Evolutionary conservation across 331 rosid species (phyloP).

Genomic region (Dryas integrifolia): DNA sequence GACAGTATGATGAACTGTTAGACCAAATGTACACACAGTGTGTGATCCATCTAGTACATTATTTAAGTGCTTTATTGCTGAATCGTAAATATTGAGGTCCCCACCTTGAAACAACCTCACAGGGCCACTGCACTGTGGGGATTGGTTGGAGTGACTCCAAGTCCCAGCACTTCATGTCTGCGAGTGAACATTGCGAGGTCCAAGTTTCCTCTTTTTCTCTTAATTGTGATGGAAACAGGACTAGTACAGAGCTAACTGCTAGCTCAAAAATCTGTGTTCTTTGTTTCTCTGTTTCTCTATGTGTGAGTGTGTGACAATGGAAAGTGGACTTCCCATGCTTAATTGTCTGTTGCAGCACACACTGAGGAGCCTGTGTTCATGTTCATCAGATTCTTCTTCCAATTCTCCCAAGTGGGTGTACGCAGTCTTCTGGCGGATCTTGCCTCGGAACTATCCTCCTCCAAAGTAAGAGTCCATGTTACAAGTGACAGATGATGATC

Average conservation of each 20-base stretch:
- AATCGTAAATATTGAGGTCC: conserved; percentile 44
- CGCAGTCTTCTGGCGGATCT: conserved; percentile 78
- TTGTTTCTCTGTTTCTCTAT: background rate
- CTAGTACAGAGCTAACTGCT: background rate
- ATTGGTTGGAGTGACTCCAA: conserved; percentile 27
- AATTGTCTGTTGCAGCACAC: conserved; percentile 75
- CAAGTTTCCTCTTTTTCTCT: conserved; percentile 5
- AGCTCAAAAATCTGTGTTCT: background rate
- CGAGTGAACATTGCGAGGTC: conserved; percentile 26
- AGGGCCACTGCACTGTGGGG: conserved; percentile 16
- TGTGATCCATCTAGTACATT: too few relatives aligned
- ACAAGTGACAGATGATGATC: background rate
- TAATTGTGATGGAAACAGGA: conserved; percentile 15
- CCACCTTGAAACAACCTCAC: conserved; percentile 44
- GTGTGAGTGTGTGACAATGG: conserved; percentile 42
- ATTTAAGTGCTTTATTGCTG: conserved; percentile 1
- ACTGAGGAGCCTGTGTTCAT: conserved; percentile 59
- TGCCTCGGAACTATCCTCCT: conserved; percentile 86
- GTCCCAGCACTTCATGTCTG: conserved; percentile 18
- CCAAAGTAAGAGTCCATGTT: conserved; percentile 50
- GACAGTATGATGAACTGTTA: conserved; percentile 2
- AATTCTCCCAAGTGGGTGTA: conserved; percentile 77
- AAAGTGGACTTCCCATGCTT: conserved; percentile 61
- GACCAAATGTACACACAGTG: background rate
- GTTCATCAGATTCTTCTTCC: conserved; percentile 51